Base-by-base conservation (phyloP, 768 basidiomycete species). In the Mycena capillaripes region DNA sequence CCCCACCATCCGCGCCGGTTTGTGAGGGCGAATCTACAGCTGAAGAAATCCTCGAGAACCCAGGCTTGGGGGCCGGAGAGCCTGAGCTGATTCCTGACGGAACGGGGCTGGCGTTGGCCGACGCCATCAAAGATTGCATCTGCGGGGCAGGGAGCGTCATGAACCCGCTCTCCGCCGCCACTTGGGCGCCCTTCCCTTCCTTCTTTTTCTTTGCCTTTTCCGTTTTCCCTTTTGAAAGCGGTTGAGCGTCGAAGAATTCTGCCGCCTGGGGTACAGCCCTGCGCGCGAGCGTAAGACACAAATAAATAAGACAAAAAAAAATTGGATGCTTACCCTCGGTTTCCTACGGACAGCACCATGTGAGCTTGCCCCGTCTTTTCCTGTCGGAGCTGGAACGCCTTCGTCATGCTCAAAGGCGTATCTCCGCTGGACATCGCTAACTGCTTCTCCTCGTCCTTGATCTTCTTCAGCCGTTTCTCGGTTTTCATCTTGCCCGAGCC, bases 401-500 rank as follows among this genome's bases (percentile, higher is more conserved):
- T 90, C 75, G 93, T 97, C 95, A 98, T 98, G 78, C 95, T 97
- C 64, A 97, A 84, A 3, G 97, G 97, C 2, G 97, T 98, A 83
- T 99, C 98, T 1, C 96, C 95, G 76, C 96, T 96, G 21, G 89
- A 91, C 97, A 98, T 98, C 12, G 96, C 94, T 70, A 91, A 90
- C 79, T 96, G 89, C 86, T 98, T 98, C 81, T 93, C 91, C 86
- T 99, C 98, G 77, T 99, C 97, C n/a, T 92, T 95, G 74, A 99
- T 98, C 86, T 94, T 97, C 89, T 97, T 97, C 75, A 98, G 78
- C 71, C 96, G 89, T 82, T 98, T 98, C 87, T 98, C 97, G 27
- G 93, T 97, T 89, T 99, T 99, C 90, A 94, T 95, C 85, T 93
- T 95, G 14, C 98, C 98, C 1, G 95, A 95, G 2, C 96, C 96